Conservation (phyloP, 2,329 filamentous ascomycete species). For the Peltaster fructicola region DNA sequence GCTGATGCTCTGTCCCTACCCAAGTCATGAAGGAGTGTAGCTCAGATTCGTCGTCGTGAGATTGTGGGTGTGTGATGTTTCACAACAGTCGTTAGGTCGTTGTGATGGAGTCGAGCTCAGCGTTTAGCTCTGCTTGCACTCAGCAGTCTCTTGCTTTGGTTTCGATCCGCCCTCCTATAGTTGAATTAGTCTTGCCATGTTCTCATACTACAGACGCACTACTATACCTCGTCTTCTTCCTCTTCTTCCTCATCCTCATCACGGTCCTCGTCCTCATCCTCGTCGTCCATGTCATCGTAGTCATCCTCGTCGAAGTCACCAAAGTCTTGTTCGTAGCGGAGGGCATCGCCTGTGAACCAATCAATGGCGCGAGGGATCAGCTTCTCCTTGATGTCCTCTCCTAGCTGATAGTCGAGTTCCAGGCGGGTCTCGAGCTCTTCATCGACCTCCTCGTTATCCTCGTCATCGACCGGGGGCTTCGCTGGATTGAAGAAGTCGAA, state of each 20-base stretch:
- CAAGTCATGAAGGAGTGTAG: no score
- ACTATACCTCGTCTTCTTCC: conserved; percentile 34
- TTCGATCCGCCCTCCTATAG: conserved; percentile 69
- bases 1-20: no score
- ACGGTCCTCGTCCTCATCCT: conserved; percentile 73
- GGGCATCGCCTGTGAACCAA: conserved; percentile 97
- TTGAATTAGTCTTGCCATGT: conserved; percentile 10
- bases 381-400: conserved; percentile 99
- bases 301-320: conserved; percentile 70
- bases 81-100: no score
- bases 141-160: conserved; percentile 83
- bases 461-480: conserved; percentile 61
- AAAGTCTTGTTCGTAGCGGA: conserved; percentile 87
- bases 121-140: conserved; percentile 79
- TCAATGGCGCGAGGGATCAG: conserved; percentile 95
- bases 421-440: conserved; percentile 94
- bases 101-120: not conserved
- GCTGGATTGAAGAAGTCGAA: conserved; percentile 96
- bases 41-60: no score
- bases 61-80: no score
- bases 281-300: conserved; percentile 80
- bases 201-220: conserved; percentile 9
- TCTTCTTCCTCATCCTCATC: conserved; percentile 64
- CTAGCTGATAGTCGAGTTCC: conserved; percentile 95
- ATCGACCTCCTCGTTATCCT: conserved; percentile 58